Evolutionary conservation across 2,329 filamentous ascomycete genomes (phyloP).

Genomic region (Beauveria sp.): DNA sequence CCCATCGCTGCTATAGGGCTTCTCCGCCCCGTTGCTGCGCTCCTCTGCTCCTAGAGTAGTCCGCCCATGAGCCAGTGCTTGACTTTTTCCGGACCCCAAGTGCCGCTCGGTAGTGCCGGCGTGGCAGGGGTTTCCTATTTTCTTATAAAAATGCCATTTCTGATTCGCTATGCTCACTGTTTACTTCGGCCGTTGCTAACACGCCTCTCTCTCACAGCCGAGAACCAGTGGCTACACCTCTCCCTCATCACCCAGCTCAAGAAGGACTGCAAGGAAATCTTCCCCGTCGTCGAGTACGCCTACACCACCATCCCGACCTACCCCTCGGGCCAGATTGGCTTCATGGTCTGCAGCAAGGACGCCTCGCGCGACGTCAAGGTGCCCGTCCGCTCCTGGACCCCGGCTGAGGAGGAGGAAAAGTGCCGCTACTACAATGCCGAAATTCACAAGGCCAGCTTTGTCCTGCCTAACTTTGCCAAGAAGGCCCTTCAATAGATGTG

Average conservation of each 20-base stretch:
- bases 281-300: conserved; percentile 95
- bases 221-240: conserved; percentile 99
- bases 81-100: conserved; percentile 25
- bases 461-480: conserved; percentile 88
- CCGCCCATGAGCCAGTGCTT: conserved; percentile 26
- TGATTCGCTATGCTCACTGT: conserved; percentile 11
- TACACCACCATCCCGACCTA: conserved; percentile 99
- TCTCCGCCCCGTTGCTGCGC: conserved; percentile 16
- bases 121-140: conserved; percentile 15
- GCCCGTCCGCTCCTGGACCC: conserved; percentile 72
- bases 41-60: not conserved
- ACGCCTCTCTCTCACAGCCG: conserved; percentile 48
- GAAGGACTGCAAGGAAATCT: conserved; percentile 94
- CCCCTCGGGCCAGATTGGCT: conserved; percentile 97
- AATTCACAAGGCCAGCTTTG: conserved; percentile 90
- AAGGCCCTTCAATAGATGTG: conserved; percentile 54
- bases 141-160: conserved; percentile 17
- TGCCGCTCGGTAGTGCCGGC: conserved; percentile 31
- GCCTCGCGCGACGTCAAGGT: conserved; percentile 72
- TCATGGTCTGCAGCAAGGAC: conserved; percentile 99
- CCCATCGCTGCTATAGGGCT: not conserved
- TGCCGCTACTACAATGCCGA: conserved; percentile 97
- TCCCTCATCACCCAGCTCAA: conserved; percentile 89
- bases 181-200: conserved; percentile 11
- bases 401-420: conserved; percentile 84